Percentiles rank a stretch among this genome's conserved stretches.
phyloP scores from a whole-genome alignment of 2,329 filamentous ascomycete species.

The Sporothrix variecibatus region DNA sequence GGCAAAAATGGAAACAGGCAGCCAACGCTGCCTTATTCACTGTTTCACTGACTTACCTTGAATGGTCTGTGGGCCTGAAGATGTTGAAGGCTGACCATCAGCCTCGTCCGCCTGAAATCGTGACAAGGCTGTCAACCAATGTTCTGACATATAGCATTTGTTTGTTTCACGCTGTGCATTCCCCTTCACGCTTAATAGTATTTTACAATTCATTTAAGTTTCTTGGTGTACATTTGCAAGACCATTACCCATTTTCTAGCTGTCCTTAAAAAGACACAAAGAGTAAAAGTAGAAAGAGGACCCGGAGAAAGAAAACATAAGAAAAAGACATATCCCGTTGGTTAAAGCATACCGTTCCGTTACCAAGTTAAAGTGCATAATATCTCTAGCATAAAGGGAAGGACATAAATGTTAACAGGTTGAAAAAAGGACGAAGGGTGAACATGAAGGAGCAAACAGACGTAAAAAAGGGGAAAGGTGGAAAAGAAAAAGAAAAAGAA shows the following conservation, averaged over 20 bases:
- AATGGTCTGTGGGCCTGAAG: background rate
- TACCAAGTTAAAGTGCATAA: conserved; percentile 1
- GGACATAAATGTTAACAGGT: background rate
- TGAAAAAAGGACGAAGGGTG: background rate
- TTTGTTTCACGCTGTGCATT: background rate
- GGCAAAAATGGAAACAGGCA: background rate
- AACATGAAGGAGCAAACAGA: background rate
- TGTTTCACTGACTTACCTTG: background rate
- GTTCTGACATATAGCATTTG: background rate
- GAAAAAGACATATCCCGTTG: conserved; percentile 11
- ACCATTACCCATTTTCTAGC: background rate
- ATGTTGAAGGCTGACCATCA: background rate
- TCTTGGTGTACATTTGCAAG: background rate
- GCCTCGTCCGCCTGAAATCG: background rate
- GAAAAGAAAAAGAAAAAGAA: background rate
- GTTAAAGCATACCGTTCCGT: conserved; percentile 13
- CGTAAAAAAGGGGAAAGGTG: background rate
- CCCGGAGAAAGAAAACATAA: conserved; percentile 3
- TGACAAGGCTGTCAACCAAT: background rate
- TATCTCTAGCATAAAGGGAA: conserved; percentile 4
- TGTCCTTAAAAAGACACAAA: background rate
- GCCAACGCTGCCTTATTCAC: background rate
- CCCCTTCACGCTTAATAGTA: background rate
- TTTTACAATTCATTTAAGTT: background rate
- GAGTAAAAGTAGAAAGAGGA: background rate